Conservation (phyloP, 2,329 filamentous ascomycete species). For the Diaporthe capsici region DNA sequence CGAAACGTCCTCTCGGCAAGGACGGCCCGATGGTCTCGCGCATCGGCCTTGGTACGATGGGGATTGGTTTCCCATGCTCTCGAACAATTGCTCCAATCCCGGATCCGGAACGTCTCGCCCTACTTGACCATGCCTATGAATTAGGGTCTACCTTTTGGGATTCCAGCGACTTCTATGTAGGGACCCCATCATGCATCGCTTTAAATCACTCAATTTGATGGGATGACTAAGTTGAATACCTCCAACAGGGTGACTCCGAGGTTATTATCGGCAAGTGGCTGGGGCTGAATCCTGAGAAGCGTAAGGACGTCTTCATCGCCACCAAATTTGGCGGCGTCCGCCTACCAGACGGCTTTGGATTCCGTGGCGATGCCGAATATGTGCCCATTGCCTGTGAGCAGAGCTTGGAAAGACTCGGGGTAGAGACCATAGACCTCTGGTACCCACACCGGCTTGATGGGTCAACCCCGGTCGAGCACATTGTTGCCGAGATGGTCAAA, state of each 20-base stretch:
- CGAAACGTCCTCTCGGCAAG: slow-evolving; percentile 43
- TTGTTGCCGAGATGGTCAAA: slow-evolving; percentile 62
- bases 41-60: slow-evolving; percentile 49
- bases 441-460: slow-evolving; percentile 64
- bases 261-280: slow-evolving; percentile 61
- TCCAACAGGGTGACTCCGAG: slow-evolving; percentile 56
- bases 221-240: rapidly evolving
- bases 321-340: slow-evolving; percentile 51
- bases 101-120: slow-evolving; percentile 63
- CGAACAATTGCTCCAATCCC: slow-evolving; percentile 49
- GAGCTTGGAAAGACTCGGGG: slow-evolving; percentile 60
- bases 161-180: slow-evolving; percentile 39
- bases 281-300: slow-evolving; percentile 58
- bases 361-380: slow-evolving; percentile 47
- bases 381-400: slow-evolving; percentile 49
- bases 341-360: slow-evolving; percentile 33
- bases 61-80: slow-evolving; percentile 43
- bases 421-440: slow-evolving; percentile 67
- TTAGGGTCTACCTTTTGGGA: slow-evolving; percentile 56
- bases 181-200: rapidly evolving
- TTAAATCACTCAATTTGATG: rapidly evolving
- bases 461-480: slow-evolving; percentile 62
- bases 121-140: slow-evolving; percentile 66
- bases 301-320: slow-evolving; percentile 62
- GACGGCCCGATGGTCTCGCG: slow-evolving; percentile 45